These are phyloP conservation scores for Chloromonas sp. DNA, from an alignment of 163 green algal species.

Conservation along the genomic window DNA sequence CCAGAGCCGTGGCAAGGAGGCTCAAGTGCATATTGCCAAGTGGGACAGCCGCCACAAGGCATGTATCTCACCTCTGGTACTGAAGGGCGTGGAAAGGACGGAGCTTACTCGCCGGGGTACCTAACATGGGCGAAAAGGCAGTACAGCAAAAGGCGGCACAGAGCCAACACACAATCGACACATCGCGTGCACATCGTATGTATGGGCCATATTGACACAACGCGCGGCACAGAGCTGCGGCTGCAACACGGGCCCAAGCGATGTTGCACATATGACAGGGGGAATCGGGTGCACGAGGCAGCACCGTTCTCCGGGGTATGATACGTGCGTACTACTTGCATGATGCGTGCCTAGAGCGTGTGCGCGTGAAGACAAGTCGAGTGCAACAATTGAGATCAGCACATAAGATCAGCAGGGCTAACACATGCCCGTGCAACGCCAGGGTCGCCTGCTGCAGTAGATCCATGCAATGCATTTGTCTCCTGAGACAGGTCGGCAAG, in stretches of 20 bases:
- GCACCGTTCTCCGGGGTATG: neutral
- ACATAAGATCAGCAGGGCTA: too few relatives aligned
- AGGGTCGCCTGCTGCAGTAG: too few relatives aligned
- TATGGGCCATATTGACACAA: constrained; percentile 1
- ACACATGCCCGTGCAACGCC: too few relatives aligned
- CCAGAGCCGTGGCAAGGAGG: constrained; percentile 4
- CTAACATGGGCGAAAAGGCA: too few relatives aligned
- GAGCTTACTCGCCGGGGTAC: too few relatives aligned
- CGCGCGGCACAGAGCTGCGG: neutral
- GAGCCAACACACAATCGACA: too few relatives aligned
- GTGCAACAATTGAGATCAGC: too few relatives aligned
- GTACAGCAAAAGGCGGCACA: too few relatives aligned
- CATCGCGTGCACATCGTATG: neutral
- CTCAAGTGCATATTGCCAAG: neutral
- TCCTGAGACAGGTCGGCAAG: neutral
- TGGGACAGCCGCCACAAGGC: neutral
- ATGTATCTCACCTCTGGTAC: neutral
- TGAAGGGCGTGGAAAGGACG: too few relatives aligned
- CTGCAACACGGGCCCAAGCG: neutral
- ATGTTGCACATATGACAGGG: neutral
- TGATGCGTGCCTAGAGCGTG: neutral
- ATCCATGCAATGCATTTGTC: neutral
- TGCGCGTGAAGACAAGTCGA: neutral
- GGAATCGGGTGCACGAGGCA: neutral
- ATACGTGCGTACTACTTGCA: neutral